Evolutionary conservation across 108 stramenopile species (phyloP), one percentile per base, ranked within the genome.

Genomic region (Skeletonema costatum): DNA sequence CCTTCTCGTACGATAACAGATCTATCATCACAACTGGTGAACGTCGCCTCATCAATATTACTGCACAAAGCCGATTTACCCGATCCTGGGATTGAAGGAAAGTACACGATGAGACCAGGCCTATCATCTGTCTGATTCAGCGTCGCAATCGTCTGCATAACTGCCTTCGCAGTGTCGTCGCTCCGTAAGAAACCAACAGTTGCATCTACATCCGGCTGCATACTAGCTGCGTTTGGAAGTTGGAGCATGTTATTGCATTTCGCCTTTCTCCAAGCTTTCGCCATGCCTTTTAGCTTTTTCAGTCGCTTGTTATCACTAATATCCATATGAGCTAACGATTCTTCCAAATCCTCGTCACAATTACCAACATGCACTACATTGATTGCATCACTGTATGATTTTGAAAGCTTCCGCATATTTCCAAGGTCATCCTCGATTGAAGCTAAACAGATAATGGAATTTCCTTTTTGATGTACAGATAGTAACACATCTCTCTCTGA

Each of bases 61-160:
- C 65, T 14, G 38, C 89, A 76, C 12, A 95, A 7, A 36, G 82
- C 80, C 1, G 92, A 93, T 80, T 95, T 95, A n/a, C 94, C 94
- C 38, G 82, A 90, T 14, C 94, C 94, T 30, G 94, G 94, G 53
- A 95, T 91, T 2, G 70, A 71, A 4, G 94, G 94, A 71, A 95
- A 92, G 74, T 87, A 93, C 11, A 95, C 86, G 2, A 93, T 71
- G 0, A 93, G 61, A 3, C 94, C 92, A n/a, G 78, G 83, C 17
- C 62, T 33, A 11, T 67, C 61, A 35, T 68, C 39, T 16, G 50
- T 21, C 13, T 42, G 29, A 13, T 53, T 42, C 29, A 38, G 29
- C 13, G 62, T 53, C 32, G 41, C 53, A 33, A 87, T 59, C 29
- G 73, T 33, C 31, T 38, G 59, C 29, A 83, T 21, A 14, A 83